A percentile compares a stretch with the other conserved stretches of the same genome.
Conservation (phyloP, 768 basidiomycete species). For the Mycena albidolilacea region DNA sequence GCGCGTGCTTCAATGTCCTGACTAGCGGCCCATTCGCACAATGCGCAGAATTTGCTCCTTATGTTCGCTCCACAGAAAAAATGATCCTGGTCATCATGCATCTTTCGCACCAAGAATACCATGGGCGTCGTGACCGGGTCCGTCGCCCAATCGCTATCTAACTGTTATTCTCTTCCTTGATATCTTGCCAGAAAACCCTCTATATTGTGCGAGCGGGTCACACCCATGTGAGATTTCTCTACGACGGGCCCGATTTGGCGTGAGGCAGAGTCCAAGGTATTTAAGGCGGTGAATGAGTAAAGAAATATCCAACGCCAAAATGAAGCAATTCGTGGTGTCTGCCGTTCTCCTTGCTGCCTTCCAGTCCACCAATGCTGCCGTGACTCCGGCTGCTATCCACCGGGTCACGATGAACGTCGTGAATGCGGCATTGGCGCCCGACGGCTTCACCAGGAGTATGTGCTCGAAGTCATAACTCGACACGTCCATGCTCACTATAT, state of each 20-base stretch:
- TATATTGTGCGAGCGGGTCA: background rate
- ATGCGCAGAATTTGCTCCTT: background rate
- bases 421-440: constrained; percentile 59
- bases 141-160: constrained; percentile 6
- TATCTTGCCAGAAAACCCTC: constrained; percentile 3
- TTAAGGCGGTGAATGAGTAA: constrained; percentile 3
- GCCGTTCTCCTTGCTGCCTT: constrained; percentile 8
- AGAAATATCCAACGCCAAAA: constrained; percentile 4
- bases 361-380: constrained; percentile 5
- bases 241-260: background rate
- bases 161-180: background rate
- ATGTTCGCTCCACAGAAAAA: background rate
- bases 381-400: constrained; percentile 8
- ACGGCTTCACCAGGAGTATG: constrained; percentile 55
- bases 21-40: background rate
- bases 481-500: background rate
- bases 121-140: constrained; percentile 2
- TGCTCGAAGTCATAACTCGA: background rate
- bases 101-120: background rate
- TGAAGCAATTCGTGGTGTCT: constrained; percentile 13
- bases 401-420: constrained; percentile 45
- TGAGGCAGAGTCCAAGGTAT: background rate
- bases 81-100: background rate
- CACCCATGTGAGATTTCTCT: constrained; percentile 3
- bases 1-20: background rate